Evolutionary conservation across 2,329 filamentous ascomycete genomes (phyloP), one percentile per base, ranked within the genome.

Genomic region (Fusarium staphyleae): DNA sequence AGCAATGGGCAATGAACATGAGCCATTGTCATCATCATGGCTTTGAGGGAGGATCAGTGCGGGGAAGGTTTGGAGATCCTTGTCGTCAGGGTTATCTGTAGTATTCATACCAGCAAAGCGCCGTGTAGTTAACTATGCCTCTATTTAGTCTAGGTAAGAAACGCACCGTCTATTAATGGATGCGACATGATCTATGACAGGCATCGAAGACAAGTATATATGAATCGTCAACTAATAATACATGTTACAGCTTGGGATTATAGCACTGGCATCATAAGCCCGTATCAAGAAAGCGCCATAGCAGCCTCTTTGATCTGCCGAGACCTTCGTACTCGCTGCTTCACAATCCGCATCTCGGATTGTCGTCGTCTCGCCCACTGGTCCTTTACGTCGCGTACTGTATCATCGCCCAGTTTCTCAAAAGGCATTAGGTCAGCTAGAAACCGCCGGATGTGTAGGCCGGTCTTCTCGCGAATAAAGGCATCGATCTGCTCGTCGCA

Each of bases 401-500:
- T 55, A 12, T 70, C 63, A 12, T 72, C 70, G 2, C 72, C 71
- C 33, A 84, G 60, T 11, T 73, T 73, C 48, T 84, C 81, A 36
- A 85, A 76, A 1, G 74, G 75, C 62, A 76, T 79, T 30, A 86
- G 63, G 60, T 84, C 81, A 4, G 80, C 81, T 13, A 86, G 66
- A 55, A 86, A 83, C 6, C 77, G 77, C 28, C 83, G 76, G 37
- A 85, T 76, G 12, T 79, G 72, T 18, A 83, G 64, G 0, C 83
- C 83, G 0, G 81, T 84, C 55, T 77, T 76, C 16, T 77, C 70
- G 22, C 76, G 72, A 47, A 86, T 79, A 66, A 78, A 78, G 0
- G 75, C 74, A 63, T 86, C 81, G 2, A 84, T 75, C 29, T 77
- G 71, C 48, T 81, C 77, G 48, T 85, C 78, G 42, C 81, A 83